These are phyloP conservation scores for Hamigera avellanea DNA, from an alignment of 495 filamentous ascomycete species.

Conservation along the genomic window DNA sequence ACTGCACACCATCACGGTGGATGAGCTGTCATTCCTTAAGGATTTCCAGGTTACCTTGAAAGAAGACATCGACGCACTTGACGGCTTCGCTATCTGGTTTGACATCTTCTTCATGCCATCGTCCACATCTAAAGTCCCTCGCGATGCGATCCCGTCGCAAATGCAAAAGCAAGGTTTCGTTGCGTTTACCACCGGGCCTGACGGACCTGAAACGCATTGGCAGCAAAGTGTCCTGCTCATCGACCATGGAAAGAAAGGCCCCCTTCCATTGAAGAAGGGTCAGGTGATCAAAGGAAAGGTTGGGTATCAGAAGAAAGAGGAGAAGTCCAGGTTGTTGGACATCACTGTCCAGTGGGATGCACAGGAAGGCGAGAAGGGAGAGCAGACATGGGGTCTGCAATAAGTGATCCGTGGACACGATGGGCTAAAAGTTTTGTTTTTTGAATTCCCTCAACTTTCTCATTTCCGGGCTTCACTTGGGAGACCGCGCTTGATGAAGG, in stretches of 20 bases:
- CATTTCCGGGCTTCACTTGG: background rate
- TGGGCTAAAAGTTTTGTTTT: background rate
- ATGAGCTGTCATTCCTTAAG: constrained; percentile 45
- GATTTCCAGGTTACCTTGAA: constrained; percentile 42
- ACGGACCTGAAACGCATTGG: constrained; percentile 43
- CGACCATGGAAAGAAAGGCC: constrained; percentile 25
- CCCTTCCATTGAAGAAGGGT: constrained; percentile 34
- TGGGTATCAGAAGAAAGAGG: constrained; percentile 37
- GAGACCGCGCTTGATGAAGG: too few species aligned
- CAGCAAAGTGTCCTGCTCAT: constrained; percentile 38
- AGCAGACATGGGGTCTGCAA: constrained; percentile 27
- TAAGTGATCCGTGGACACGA: constrained; percentile 9
- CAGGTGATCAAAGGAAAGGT: constrained; percentile 35
- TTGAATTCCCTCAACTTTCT: constrained; percentile 1
- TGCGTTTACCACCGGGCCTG: constrained; percentile 42
- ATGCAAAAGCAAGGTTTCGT: constrained; percentile 36
- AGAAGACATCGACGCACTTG: constrained; percentile 43
- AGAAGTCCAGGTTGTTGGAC: constrained; percentile 33
- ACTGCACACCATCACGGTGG: constrained; percentile 42
- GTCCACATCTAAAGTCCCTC: constrained; percentile 27
- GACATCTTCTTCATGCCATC: constrained; percentile 52
- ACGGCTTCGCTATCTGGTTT: constrained; percentile 54
- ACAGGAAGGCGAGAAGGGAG: constrained; percentile 19
- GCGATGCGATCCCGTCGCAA: constrained; percentile 29
- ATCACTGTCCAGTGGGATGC: constrained; percentile 38